phyloP scores from a whole-genome alignment of 1,284 basidiomycete genomes.

The Pterula multifida region DNA sequence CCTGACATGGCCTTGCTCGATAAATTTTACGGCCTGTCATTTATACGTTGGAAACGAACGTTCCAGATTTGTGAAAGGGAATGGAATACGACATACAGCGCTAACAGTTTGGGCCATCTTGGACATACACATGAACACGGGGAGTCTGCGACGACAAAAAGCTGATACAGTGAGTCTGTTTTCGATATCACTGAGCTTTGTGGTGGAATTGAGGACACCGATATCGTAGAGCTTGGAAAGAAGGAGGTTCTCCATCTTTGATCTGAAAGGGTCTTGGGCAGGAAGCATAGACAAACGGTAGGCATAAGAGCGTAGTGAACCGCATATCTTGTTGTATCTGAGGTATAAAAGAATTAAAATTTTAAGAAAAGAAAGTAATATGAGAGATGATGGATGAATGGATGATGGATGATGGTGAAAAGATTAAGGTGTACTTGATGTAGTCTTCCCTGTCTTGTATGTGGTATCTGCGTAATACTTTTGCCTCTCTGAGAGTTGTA shows the following conservation, averaged over 20 bases:
- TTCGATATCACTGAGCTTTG: constrained; percentile 86
- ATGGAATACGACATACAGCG: constrained; percentile 47
- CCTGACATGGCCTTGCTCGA: constrained; percentile 96
- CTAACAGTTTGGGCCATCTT: constrained; percentile 97
- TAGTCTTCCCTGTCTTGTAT: constrained; percentile 93
- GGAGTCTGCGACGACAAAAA: constrained; percentile 85
- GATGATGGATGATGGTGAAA: no score
- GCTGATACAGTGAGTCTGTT: constrained; percentile 93
- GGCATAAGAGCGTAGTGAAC: constrained; percentile 75
- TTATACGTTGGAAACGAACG: constrained; percentile 1
- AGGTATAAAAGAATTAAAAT: background rate
- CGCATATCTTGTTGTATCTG: constrained; percentile 94
- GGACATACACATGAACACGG: constrained; percentile 85
- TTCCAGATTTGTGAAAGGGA: constrained; percentile 6
- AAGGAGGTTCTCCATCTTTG: constrained; percentile 77
- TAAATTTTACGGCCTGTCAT: constrained; percentile 82
- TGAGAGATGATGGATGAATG: no score
- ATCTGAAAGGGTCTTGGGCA: constrained; percentile 80
- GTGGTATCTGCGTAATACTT: constrained; percentile 93
- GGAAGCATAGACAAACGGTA: constrained; percentile 85
- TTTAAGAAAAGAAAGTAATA: no score
- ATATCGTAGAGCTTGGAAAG: constrained; percentile 96
- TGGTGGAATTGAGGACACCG: constrained; percentile 74
- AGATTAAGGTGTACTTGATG: constrained; percentile 55
- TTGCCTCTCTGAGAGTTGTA: constrained; percentile 84